Conservation (phyloP, 2,329 filamentous ascomycete genomes). For the Capronia epimyces region DNA sequence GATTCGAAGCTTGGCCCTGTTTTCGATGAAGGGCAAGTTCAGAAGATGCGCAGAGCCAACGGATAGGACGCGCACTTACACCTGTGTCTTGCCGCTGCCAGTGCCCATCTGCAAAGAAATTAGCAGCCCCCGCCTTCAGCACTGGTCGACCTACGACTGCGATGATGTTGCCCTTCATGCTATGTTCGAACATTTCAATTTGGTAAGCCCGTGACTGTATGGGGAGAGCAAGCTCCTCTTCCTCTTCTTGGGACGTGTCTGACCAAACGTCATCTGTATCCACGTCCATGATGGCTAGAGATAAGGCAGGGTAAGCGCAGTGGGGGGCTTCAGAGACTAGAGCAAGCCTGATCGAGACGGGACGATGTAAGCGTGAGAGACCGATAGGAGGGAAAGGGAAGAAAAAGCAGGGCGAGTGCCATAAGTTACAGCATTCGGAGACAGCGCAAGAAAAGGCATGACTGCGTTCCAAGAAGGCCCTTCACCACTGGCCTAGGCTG, state of each 20-base stretch:
- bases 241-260: conserved; percentile 12
- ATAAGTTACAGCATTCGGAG: too few relatives aligned
- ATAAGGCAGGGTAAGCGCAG: neutral
- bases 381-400: neutral
- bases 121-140: conserved; percentile 16
- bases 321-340: too few relatives aligned
- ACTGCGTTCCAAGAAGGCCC: too few relatives aligned
- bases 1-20: conserved; percentile 63
- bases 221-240: neutral
- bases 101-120: conserved; percentile 63
- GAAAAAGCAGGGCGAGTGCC: too few relatives aligned
- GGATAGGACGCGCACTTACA: conserved; percentile 46
- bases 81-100: conserved; percentile 70
- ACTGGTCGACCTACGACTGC: conserved; percentile 52
- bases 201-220: conserved; percentile 57
- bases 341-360: too few relatives aligned
- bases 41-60: too few relatives aligned
- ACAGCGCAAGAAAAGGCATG: too few relatives aligned
- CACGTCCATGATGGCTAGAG: conserved; percentile 1
- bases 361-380: neutral
- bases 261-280: conserved; percentile 18
- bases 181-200: conserved; percentile 67
- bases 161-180: conserved; percentile 64
- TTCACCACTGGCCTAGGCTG: too few relatives aligned
- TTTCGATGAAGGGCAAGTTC: neutral